phyloP scores from a whole-genome alignment of 2,329 filamentous ascomycete genomes.

The Aspergillus chevalieri region DNA sequence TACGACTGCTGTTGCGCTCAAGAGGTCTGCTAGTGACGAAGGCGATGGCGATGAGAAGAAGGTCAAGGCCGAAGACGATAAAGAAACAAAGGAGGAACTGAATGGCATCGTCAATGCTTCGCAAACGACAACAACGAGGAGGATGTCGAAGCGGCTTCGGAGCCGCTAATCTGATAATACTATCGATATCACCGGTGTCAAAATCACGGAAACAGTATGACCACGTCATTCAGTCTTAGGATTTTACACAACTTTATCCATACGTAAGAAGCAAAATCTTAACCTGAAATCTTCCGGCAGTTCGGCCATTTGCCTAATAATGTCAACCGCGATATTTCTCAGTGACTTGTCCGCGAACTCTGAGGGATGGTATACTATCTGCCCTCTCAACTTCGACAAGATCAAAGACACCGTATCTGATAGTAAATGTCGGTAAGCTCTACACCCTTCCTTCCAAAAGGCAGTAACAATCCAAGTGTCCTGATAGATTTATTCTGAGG shows the following conservation, averaged over 20 bases:
- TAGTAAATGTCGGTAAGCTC: neutral
- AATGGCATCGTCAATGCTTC: conserved; percentile 16
- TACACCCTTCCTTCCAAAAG: neutral
- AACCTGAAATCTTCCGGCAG: no score
- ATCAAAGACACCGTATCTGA: neutral
- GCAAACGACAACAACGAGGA: conserved; percentile 20
- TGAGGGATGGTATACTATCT: neutral
- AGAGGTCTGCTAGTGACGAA: conserved; percentile 18
- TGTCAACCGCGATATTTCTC: neutral
- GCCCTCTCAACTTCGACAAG: neutral
- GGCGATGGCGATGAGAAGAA: neutral
- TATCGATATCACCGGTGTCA: no score
- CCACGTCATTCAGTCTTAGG: no score
- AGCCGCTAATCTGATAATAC: conserved; percentile 5
- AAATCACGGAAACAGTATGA: no score
- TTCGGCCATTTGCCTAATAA: neutral
- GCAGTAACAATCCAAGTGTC: neutral
- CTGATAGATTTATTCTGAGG: neutral
- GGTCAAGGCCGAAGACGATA: neutral
- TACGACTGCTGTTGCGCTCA: conserved; percentile 19
- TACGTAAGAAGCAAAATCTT: no score
- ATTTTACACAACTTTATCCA: no score
- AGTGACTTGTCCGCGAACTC: neutral
- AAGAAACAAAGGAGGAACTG: conserved; percentile 12
- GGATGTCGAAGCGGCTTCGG: conserved; percentile 27